Evolutionary conservation across 257 asterid species (phyloP).

Genomic region (Capsicum chinense): DNA sequence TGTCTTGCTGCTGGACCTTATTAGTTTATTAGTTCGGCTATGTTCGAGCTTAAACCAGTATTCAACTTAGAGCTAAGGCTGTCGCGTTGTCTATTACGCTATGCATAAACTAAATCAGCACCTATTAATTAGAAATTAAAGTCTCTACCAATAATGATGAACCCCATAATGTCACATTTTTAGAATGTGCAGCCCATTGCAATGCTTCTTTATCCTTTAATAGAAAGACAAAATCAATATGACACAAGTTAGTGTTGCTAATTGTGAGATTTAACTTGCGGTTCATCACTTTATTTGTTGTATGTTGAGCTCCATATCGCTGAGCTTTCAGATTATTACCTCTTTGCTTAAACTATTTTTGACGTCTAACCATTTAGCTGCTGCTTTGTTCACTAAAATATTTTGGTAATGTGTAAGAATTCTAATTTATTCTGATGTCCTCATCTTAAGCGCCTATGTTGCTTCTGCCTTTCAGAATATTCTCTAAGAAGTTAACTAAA

Average conservation of each 20-base stretch:
- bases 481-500: neutral
- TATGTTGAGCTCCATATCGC: neutral
- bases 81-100: neutral
- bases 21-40: neutral
- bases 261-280: neutral
- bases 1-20: neutral
- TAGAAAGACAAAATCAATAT: neutral
- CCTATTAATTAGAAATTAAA: neutral
- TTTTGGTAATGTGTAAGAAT: neutral
- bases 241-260: neutral
- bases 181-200: neutral
- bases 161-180: neutral
- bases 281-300: neutral
- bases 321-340: slow-evolving; percentile 17
- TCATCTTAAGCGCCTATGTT: neutral
- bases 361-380: neutral
- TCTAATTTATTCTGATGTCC: neutral
- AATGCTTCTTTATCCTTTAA: neutral
- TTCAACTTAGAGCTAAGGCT: neutral
- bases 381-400: neutral
- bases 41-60: neutral
- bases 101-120: neutral
- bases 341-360: neutral
- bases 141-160: neutral
- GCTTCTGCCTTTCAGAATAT: neutral